Evolutionary conservation across 805 yeast genomes (phyloP).

Genomic region (Nakazawaea peltata): DNA sequence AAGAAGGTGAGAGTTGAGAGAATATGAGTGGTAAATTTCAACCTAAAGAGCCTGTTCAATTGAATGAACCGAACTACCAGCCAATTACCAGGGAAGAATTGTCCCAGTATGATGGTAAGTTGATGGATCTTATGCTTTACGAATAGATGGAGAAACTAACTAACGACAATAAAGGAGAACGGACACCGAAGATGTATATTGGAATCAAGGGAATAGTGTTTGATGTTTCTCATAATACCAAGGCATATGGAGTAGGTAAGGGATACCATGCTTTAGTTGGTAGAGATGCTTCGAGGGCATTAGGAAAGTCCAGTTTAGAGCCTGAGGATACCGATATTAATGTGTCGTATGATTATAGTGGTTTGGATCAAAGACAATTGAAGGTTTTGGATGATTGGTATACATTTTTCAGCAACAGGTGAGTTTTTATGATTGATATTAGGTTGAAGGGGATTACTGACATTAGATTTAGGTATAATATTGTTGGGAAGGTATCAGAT

Average conservation of each 20-base stretch:
- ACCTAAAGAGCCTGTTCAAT: constrained; percentile 45
- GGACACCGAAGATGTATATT: constrained; percentile 47
- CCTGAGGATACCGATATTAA: constrained; percentile 36
- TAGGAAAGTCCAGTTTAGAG: constrained; percentile 61
- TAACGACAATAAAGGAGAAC: constrained; percentile 24
- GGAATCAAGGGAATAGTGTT: constrained; percentile 72
- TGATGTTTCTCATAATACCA: constrained; percentile 62
- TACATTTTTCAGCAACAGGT: constrained; percentile 46
- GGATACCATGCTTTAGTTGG: constrained; percentile 70
- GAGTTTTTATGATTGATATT: too few species aligned
- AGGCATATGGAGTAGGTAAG: constrained; percentile 71
- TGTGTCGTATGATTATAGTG: constrained; percentile 40
- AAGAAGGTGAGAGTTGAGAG: too few species aligned
- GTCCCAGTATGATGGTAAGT: constrained; percentile 36
- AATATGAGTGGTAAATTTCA: constrained; percentile 28
- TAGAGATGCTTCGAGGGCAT: constrained; percentile 67
- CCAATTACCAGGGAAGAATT: constrained; percentile 35
- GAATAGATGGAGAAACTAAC: neutral
- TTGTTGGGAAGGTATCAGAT: constrained; percentile 30
- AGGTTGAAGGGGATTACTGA: neutral
- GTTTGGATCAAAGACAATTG: constrained; percentile 50
- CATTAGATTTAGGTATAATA: constrained; percentile 27
- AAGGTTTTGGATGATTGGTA: constrained; percentile 69
- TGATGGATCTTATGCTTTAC: neutral
- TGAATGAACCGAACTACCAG: constrained; percentile 43